Evolutionary conservation across 2,329 filamentous ascomycete species (phyloP), one percentile per base, ranked within the genome.

Genomic region (Aspergillus sp.): DNA sequence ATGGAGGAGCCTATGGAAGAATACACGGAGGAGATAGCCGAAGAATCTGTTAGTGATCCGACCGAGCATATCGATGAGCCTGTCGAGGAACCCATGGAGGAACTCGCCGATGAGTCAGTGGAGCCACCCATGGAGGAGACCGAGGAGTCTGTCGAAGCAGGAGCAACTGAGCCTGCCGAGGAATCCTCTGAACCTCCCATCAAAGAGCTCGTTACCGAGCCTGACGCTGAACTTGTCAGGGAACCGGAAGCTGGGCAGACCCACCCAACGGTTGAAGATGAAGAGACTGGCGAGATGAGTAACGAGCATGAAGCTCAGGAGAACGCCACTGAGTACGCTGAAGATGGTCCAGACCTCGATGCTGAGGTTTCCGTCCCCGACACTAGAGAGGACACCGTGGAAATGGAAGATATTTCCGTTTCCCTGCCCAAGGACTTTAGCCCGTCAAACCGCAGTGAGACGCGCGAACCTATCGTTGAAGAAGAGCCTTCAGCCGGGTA

Each of bases 1-100:
- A 53, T 17, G 5, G 57, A 63, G 10, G 50, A 61, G 28, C 21
- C 38, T 50, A 54, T 19, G 5, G 51, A 58, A 28, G 57, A 54
- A 49, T 23, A 6, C 9, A 39, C 41, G 28, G 56, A 63, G 17
- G 45, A 25, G 43, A 32, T 7, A 4, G 51, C 19, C 7, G 7
- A 30, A 5, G 21, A 49, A 38, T 23, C 32, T 5, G 30, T 15
- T 15, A 12, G 15, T 7, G 51, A 53, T 9, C 21, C 41, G 21
- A 21, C 30, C 5, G 51, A 53, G 15, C 21, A 28, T 48, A 13
- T 32, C 12, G 21, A 60, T 6, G 50, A 60, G 19, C 3, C 7
- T 12, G 21, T 45, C 7, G 10, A 45, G 12, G 41, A 45, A 45
- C 9, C 41, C 41, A 21, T 21, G 10, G 41, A 21, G 3, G 13